Evolutionary conservation across 257 asterid genomes (phyloP).

Genomic region (Primulina huaijiensis): DNA sequence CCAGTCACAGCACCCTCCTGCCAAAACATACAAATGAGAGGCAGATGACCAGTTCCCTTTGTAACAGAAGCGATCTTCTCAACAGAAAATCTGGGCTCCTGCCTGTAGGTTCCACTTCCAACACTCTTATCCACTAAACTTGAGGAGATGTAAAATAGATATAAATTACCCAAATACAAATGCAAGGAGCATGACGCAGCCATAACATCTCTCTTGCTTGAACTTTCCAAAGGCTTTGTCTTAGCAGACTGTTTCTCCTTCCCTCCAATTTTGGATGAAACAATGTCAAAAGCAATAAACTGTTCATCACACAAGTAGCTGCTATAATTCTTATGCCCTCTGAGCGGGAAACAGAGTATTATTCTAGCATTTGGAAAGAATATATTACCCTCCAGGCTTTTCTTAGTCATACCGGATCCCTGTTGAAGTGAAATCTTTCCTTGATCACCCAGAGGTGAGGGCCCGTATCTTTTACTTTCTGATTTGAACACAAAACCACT

Average conservation of each 20-base stretch:
- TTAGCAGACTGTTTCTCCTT: slow-evolving; percentile 39
- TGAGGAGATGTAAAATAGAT: slow-evolving; percentile 50
- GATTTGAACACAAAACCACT: slow-evolving; percentile 26
- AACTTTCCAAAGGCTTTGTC: slow-evolving; percentile 37
- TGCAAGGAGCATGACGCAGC: slow-evolving; percentile 55
- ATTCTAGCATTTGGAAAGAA: slow-evolving; percentile 74
- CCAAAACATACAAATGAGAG: slow-evolving; percentile 72
- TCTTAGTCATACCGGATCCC: slow-evolving; percentile 30
- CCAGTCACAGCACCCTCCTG: slow-evolving; percentile 67
- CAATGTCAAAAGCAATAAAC: slow-evolving; percentile 69
- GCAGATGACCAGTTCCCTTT: slow-evolving; percentile 40
- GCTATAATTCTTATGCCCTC: slow-evolving; percentile 36
- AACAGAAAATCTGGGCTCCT: slow-evolving; percentile 44
- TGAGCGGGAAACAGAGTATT: slow-evolving; percentile 61
- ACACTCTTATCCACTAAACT: slow-evolving; percentile 34
- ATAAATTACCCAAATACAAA: slow-evolving; percentile 53
- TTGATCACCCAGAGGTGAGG: slow-evolving; percentile 33
- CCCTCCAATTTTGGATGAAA: slow-evolving; percentile 41
- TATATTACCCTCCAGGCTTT: slow-evolving; percentile 51
- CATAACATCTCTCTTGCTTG: slow-evolving; percentile 36
- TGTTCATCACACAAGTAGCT: slow-evolving; percentile 60
- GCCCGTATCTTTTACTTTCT: slow-evolving; percentile 26
- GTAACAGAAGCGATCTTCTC: slow-evolving; percentile 54
- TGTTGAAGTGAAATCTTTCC: slow-evolving; percentile 32
- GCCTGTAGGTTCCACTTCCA: slow-evolving; percentile 34